Evolutionary conservation across 129 eudicot genomes (phyloP).

Genomic region (Helianthus tuberosus): DNA sequence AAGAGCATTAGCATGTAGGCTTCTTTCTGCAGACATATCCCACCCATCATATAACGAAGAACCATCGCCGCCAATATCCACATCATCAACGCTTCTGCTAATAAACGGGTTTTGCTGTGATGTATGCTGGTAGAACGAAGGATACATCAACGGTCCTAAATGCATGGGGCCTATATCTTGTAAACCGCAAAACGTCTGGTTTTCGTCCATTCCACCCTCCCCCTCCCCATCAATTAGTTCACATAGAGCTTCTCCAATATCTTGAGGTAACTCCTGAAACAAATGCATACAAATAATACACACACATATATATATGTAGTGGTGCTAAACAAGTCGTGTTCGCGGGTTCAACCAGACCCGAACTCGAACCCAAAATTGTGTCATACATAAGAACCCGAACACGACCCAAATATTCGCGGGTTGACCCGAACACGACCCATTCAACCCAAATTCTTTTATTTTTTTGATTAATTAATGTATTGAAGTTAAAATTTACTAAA

Average conservation of each 20-base stretch:
- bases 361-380: too few species aligned
- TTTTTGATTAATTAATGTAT: too few species aligned
- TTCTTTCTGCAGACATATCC: slow-evolving; percentile 62
- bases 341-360: too few species aligned
- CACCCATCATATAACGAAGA: slow-evolving; percentile 47
- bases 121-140: slow-evolving; percentile 68
- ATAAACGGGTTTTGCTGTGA: slow-evolving; percentile 39
- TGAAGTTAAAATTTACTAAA: too few species aligned
- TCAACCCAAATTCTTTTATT: too few species aligned
- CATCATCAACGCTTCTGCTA: slow-evolving; percentile 32
- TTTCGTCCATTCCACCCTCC: slow-evolving; percentile 44
- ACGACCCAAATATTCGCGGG: too few species aligned
- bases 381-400: too few species aligned
- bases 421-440: too few species aligned
- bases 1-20: slow-evolving; percentile 46
- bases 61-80: slow-evolving; percentile 39
- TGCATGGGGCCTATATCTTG: slow-evolving; percentile 47
- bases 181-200: slow-evolving; percentile 35
- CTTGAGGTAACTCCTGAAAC: slow-evolving; percentile 84
- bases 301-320: too few species aligned
- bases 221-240: slow-evolving; percentile 72
- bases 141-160: slow-evolving; percentile 48
- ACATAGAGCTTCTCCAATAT: slow-evolving; percentile 94
- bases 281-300: slow-evolving; percentile 2
- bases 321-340: too few species aligned